phyloP scores from a whole-genome alignment of 306 rosid species.

The Prosopis cineraria region DNA sequence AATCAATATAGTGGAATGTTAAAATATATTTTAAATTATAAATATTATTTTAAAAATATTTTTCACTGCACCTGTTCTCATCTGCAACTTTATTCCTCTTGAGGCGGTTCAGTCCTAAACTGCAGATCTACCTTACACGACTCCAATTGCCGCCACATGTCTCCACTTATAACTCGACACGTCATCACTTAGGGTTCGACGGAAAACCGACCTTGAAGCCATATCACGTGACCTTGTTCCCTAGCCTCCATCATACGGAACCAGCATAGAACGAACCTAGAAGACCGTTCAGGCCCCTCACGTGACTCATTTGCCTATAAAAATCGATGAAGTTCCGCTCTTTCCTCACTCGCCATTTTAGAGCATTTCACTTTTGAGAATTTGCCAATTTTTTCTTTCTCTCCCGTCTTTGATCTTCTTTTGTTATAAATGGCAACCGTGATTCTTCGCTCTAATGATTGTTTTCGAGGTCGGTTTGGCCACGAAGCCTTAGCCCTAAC shows the following conservation, averaged over 20 bases:
- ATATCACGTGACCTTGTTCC: neutral
- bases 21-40: no score
- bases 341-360: neutral
- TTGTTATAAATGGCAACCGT: slow-evolving; percentile 45
- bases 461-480: slow-evolving; percentile 36
- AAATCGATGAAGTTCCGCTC: neutral
- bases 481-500: slow-evolving; percentile 18
- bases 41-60: no score
- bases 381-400: no score
- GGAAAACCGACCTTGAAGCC: neutral
- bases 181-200: neutral
- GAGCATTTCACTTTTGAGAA: neutral
- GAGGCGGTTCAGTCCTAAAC: neutral
- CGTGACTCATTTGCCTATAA: neutral
- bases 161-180: neutral
- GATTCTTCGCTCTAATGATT: slow-evolving; percentile 49
- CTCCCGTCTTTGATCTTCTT: neutral
- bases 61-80: neutral
- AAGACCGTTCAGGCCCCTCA: neutral
- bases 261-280: neutral
- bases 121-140: neutral
- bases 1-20: no score
- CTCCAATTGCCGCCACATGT: neutral
- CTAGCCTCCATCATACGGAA: neutral
- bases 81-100: neutral